A percentile compares a stretch with the other conserved stretches of the same genome.
Conservation (phyloP, 345 rosid species). For the Trapa bicornis region DNA sequence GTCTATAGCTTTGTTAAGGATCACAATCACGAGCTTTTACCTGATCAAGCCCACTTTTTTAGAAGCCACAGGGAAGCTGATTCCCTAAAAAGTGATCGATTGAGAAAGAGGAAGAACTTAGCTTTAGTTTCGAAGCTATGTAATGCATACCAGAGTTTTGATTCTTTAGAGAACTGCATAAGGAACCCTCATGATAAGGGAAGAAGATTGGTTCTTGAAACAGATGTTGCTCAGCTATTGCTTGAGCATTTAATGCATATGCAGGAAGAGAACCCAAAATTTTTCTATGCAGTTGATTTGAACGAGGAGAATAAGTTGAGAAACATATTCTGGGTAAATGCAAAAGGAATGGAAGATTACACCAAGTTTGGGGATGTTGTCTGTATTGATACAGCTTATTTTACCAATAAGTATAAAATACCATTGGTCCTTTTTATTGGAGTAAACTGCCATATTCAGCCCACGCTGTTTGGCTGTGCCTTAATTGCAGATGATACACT, state of each 20-base stretch:
- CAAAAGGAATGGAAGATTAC: constrained; percentile 81
- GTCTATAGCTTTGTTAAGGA: constrained; percentile 70
- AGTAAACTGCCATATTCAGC: constrained; percentile 72
- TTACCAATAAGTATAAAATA: constrained; percentile 53
- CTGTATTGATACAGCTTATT: constrained; percentile 62
- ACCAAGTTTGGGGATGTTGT: constrained; percentile 66
- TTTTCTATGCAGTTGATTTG: constrained; percentile 77
- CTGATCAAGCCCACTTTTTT: constrained; percentile 78
- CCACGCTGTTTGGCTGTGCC: constrained; percentile 73
- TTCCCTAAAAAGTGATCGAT: constrained; percentile 39
- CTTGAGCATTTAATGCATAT: constrained; percentile 62
- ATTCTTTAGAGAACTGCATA: constrained; percentile 46
- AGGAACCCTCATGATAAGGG: constrained; percentile 81
- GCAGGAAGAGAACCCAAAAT: constrained; percentile 79
- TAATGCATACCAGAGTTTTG: constrained; percentile 48
- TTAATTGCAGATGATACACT: constrained; percentile 77
- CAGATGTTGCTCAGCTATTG: constrained; percentile 54
- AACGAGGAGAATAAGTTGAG: constrained; percentile 80
- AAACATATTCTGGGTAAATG: constrained; percentile 87
- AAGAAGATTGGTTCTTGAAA: constrained; percentile 43
- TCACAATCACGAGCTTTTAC: constrained; percentile 89
- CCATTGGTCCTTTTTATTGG: constrained; percentile 71
- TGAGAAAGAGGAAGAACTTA: constrained; percentile 49
- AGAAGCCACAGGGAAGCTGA: constrained; percentile 69
- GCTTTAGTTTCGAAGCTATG: constrained; percentile 40